These are phyloP conservation scores for Cenchrus fungigraminus DNA, from an alignment of 176 grass and related monocot species.

Conservation along the genomic window DNA sequence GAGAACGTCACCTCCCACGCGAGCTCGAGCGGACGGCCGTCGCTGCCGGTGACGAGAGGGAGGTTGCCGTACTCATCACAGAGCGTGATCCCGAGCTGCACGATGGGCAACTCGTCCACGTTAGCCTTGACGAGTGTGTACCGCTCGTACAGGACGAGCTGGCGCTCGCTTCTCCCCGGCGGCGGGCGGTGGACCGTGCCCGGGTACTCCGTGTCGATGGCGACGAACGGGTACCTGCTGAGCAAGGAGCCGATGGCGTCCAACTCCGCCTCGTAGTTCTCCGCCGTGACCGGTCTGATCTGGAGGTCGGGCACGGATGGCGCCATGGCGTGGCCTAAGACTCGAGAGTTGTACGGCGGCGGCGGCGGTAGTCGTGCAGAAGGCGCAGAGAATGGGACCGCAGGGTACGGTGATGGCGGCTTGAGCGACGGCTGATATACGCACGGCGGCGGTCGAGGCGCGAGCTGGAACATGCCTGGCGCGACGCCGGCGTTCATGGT, in stretches of 20 bases:
- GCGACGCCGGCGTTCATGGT: too few species aligned
- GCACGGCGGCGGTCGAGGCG: too few species aligned
- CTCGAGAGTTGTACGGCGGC: not conserved
- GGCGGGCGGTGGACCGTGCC: not conserved
- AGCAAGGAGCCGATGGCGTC: not conserved
- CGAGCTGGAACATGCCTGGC: too few species aligned
- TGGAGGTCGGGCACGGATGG: not conserved
- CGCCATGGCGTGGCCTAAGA: not conserved
- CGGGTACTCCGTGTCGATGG: not conserved
- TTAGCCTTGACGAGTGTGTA: conserved; percentile 1
- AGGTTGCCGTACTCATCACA: not conserved
- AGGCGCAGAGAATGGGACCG: not conserved
- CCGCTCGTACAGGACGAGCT: not conserved
- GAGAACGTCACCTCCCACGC: not conserved
- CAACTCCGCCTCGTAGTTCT: not conserved
- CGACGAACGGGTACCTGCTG: not conserved
- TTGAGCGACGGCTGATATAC: too few species aligned
- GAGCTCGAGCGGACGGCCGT: not conserved
- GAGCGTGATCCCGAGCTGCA: not conserved
- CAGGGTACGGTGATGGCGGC: too few species aligned
- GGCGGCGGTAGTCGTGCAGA: not conserved
- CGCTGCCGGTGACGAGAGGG: not conserved
- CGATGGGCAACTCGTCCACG: not conserved
- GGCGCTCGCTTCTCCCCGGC: not conserved
- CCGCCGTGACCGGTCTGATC: not conserved